These are phyloP conservation scores for Alisma plantagoaquatica DNA, from an alignment of 106 monocot genomes.

Conservation along the genomic window DNA sequence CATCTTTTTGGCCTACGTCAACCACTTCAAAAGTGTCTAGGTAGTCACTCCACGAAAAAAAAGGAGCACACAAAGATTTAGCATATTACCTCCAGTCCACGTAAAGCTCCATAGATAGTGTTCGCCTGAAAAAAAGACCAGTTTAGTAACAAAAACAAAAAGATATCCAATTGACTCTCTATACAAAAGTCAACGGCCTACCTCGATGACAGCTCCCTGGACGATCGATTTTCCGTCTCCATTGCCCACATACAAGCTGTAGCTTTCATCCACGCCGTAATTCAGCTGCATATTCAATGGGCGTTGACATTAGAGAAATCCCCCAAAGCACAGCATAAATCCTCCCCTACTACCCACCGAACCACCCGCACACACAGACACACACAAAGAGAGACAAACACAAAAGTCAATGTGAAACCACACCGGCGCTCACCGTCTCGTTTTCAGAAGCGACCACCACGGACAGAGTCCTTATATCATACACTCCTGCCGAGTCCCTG, in stretches of 20 bases:
- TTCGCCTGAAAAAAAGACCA: conserved; percentile 43
- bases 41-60: background rate
- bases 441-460: conserved; percentile 54
- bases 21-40: background rate
- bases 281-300: too few species aligned
- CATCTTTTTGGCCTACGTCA: too few species aligned
- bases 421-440: conserved; percentile 55
- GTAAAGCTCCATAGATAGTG: conserved; percentile 81
- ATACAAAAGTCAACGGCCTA: conserved; percentile 7
- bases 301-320: too few species aligned
- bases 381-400: background rate
- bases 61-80: background rate
- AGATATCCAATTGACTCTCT: background rate
- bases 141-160: conserved; percentile 1
- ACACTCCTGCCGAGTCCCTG: background rate
- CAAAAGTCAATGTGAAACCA: background rate
- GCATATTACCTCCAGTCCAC: conserved; percentile 80
- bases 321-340: too few species aligned
- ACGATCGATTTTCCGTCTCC: conserved; percentile 38
- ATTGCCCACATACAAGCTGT: conserved; percentile 38
- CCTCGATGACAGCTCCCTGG: conserved; percentile 63
- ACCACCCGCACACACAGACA: background rate
- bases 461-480: conserved; percentile 46
- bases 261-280: conserved; percentile 87
- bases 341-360: background rate